Conservation (phyloP, 306 rosid genomes). For the Sophora flavescens region DNA sequence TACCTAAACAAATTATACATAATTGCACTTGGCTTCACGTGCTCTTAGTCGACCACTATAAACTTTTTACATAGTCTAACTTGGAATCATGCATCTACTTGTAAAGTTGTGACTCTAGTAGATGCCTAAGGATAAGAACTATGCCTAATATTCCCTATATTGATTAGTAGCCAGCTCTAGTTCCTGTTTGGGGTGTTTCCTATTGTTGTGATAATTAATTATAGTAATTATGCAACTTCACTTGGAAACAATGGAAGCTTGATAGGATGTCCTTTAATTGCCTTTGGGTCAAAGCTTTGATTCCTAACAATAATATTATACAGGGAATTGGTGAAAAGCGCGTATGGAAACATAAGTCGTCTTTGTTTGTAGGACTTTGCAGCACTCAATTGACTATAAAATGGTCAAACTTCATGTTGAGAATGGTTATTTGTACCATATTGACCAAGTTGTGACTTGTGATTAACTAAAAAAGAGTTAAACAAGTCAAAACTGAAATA, state of each 20-base stretch:
- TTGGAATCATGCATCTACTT: background rate
- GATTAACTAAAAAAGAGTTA: background rate
- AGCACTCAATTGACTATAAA: conserved; percentile 23
- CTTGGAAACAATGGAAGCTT: conserved; percentile 37
- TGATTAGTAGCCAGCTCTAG: background rate
- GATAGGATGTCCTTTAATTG: conserved; percentile 9
- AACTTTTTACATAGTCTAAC: background rate
- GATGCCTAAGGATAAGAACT: background rate
- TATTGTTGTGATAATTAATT: conserved; percentile 20
- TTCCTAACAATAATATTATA: conserved; percentile 16
- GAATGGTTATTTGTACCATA: background rate
- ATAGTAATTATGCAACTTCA: conserved; percentile 36
- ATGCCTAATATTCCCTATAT: background rate
- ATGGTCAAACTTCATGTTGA: conserved; percentile 38
- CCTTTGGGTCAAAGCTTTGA: conserved; percentile 35
- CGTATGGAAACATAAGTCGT: background rate
- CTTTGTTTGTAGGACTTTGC: conserved; percentile 22
- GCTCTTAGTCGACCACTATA: background rate
- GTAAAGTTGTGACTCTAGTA: background rate
- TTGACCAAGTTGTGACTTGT: conserved; percentile 1
- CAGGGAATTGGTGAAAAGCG: background rate
- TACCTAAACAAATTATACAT: background rate
- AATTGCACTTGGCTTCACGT: conserved; percentile 24
- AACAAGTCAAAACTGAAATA: background rate
- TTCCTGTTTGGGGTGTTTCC: conserved; percentile 25